Conservation (phyloP, 2,329 filamentous ascomycete species). For the Sporothrix globosa region DNA sequence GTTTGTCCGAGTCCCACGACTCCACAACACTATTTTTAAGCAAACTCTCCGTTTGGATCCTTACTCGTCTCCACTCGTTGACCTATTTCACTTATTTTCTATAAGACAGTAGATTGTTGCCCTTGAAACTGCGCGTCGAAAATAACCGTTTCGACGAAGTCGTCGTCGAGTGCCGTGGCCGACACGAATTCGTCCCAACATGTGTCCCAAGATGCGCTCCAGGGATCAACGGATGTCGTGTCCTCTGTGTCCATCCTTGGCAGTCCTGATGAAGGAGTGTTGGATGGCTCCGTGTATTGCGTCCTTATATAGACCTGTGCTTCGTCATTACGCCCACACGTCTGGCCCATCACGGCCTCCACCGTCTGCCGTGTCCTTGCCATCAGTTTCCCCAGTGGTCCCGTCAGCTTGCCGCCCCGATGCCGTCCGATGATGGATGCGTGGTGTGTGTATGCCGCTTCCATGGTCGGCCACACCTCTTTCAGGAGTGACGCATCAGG, state of each 20-base stretch:
- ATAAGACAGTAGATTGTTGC: too few species aligned
- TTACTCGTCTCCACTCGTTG: too few species aligned
- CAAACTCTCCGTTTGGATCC: too few species aligned
- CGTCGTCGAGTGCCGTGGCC: not conserved
- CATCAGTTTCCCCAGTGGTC: constrained; percentile 28
- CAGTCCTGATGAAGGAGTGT: not conserved
- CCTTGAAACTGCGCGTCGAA: not conserved
- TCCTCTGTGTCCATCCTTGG: not conserved
- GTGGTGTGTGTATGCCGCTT: constrained; percentile 36
- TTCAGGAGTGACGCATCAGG: constrained; percentile 36
- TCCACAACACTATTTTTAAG: too few species aligned
- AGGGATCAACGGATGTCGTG: too few species aligned
- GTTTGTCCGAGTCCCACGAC: too few species aligned
- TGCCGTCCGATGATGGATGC: constrained; percentile 26
- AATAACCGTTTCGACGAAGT: not conserved
- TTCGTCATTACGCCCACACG: too few species aligned
- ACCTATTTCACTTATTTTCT: too few species aligned
- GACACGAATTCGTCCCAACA: constrained; percentile 6
- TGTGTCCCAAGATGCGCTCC: not conserved
- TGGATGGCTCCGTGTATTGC: too few species aligned
- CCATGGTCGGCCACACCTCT: constrained; percentile 40
- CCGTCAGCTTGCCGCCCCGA: not conserved
- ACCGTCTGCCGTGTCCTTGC: not conserved
- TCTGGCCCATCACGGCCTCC: not conserved
- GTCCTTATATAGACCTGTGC: too few species aligned